phyloP scores from a whole-genome alignment of 495 filamentous ascomycete species.

The Trichocladium antarcticum region DNA sequence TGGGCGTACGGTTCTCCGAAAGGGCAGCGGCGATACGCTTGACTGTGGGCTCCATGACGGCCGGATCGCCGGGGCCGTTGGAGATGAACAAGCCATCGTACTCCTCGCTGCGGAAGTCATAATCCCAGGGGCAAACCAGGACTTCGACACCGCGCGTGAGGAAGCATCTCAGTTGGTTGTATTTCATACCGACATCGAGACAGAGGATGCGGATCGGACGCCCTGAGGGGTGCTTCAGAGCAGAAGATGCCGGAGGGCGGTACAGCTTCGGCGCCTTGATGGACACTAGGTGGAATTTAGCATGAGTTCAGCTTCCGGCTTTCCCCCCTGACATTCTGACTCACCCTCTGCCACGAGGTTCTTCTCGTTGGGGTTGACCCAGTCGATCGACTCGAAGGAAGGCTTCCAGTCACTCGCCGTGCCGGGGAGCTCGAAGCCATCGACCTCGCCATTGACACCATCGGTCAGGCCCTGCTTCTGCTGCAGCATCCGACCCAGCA shows the following conservation, averaged over 20 bases:
- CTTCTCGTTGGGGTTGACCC: conserved; percentile 82
- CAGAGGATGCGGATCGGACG: conserved; percentile 76
- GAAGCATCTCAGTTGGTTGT: conserved; percentile 90
- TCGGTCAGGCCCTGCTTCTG: conserved; percentile 48
- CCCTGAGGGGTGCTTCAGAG: conserved; percentile 74
- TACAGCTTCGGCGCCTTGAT: conserved; percentile 72
- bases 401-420: conserved; percentile 47
- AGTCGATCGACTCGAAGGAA: conserved; percentile 64
- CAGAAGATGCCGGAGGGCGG: conserved; percentile 50
- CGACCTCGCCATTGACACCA: conserved; percentile 39
- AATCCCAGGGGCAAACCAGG: conserved; percentile 88
- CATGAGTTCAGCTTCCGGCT: conserved; percentile 10
- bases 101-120: conserved; percentile 70
- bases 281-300: conserved; percentile 55
- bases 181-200: conserved; percentile 93
- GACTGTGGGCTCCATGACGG: conserved; percentile 65
- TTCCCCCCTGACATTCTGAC: conserved; percentile 21
- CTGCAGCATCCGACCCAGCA: conserved; percentile 82
- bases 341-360: conserved; percentile 93
- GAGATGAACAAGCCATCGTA: conserved; percentile 97
- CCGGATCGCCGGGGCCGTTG: conserved; percentile 92
- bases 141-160: conserved; percentile 88
- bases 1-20: conserved; percentile 62
- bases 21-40: conserved; percentile 63
- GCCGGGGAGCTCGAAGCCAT: conserved; percentile 20